Percentiles rank a stretch among this genome's conserved stretches.
Conservation (phyloP, 768 basidiomycete genomes). For the Sporobolomyces roseus region DNA sequence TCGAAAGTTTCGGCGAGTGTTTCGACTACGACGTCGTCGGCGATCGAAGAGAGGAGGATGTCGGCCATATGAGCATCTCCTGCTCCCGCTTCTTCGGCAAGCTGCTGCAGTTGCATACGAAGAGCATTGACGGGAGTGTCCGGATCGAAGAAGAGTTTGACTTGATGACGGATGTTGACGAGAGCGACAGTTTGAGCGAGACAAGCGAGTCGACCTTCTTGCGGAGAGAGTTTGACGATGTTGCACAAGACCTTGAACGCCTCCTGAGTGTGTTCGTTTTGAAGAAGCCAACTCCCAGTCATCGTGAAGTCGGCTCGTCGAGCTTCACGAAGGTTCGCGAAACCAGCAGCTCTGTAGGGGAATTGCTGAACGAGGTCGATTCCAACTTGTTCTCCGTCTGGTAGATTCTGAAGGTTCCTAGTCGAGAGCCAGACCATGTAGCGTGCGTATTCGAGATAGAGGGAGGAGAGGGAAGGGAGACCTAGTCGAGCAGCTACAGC, state of each 20-base stretch:
- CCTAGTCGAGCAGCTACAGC: conserved; percentile 68
- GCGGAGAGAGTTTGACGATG: conserved; percentile 48
- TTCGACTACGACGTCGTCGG: conserved; percentile 28
- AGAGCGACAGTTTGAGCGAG: conserved; percentile 30
- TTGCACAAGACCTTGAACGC: conserved; percentile 64
- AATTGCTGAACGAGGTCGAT: conserved; percentile 48
- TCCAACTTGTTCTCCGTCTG: conserved; percentile 41
- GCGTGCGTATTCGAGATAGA: conserved; percentile 74
- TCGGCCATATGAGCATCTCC: conserved; percentile 26
- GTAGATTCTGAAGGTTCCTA: conserved; percentile 47
- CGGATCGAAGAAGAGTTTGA: background rate
- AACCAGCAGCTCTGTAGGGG: conserved; percentile 73
- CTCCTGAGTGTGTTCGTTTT: conserved; percentile 48
- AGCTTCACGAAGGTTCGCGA: conserved; percentile 61
- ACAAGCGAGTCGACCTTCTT: conserved; percentile 60
- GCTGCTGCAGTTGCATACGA: background rate
- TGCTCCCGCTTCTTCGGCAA: conserved; percentile 19
- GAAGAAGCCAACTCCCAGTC: conserved; percentile 65
- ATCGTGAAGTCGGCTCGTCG: conserved; percentile 64
- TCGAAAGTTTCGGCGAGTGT: conserved; percentile 1
- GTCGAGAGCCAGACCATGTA: conserved; percentile 65
- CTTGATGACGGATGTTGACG: conserved; percentile 2
- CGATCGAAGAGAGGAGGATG: conserved; percentile 16
- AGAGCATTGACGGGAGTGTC: background rate
- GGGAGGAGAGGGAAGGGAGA: conserved; percentile 57